Base-by-base conservation (phyloP, 2,329 filamentous ascomycete species). In the Penicillium sp. region DNA sequence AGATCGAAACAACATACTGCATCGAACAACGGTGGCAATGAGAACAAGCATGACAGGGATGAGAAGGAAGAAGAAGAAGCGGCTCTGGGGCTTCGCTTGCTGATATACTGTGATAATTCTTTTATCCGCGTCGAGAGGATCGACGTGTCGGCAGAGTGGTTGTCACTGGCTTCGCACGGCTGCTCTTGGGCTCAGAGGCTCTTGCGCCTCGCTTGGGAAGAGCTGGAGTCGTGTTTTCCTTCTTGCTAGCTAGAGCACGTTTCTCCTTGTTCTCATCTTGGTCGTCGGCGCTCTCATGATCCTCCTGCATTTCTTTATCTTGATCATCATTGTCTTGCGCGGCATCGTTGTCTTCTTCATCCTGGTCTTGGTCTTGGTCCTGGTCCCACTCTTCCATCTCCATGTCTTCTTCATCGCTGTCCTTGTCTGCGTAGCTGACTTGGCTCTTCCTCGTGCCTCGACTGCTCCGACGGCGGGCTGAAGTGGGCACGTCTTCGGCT, bases 401-500 rank as follows among this genome's bases (percentile, higher is more conserved):
- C 27, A 59, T 50, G 33, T 71, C 68, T 14, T 70, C 68, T 23
- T 71, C 68, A 21, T 68, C 68, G 29, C 65, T 72, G 43, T 68
- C 65, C 14, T 61, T 64, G 39, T 74, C 70, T 4, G 58, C 66
- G 44, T 73, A 72, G 44, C 63, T 70, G 45, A 72, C 58, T 10
- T 56, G 56, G 20, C 59, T 53, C 16, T 60, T 61, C 8, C 55
- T 57, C 4, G 56, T 57, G 14, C 58, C 64, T 36, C 66, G 62
- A 41, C 53, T 65, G 47, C 63, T 74, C 45, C 62, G 68, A 36
- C 64, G 69, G 33, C 66, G 60, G 33, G 59, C 51, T 13, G 60
- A 53, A 6, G 56, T 35, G 9, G 57, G 62, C 20, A 54, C 53
- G 50, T 57, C 63, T 28, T 57, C 50, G 21, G 64, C 64, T 32